Evolutionary conservation across 352 stramenopile species (phyloP).

Genomic region (Sclerospora graminicola): DNA sequence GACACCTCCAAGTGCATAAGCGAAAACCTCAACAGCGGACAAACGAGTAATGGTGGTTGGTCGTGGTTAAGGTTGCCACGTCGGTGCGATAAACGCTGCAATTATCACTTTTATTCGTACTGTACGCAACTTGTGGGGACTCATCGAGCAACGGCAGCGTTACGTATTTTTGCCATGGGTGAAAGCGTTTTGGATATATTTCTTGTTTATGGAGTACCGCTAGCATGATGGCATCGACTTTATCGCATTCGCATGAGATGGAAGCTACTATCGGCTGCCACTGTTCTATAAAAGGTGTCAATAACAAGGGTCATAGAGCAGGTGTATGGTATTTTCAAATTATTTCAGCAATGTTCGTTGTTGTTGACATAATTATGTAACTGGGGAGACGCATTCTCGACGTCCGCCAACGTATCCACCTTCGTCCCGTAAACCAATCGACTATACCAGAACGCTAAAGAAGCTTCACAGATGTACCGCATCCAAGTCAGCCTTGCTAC

Average conservation of each 20-base stretch:
- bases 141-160: slow-evolving; percentile 13
- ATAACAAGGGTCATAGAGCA: no score
- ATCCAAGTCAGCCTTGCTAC: no score
- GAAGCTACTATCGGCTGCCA: not conserved
- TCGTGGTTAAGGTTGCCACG: slow-evolving; percentile 48
- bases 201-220: no score
- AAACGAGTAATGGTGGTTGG: slow-evolving; percentile 57
- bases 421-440: slow-evolving; percentile 45
- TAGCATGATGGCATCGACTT: no score
- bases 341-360: no score
- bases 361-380: no score
- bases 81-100: slow-evolving; percentile 61
- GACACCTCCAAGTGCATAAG: no score
- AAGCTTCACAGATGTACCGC: no score
- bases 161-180: slow-evolving; percentile 6
- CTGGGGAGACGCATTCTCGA: slow-evolving; percentile 21
- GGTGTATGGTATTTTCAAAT: not conserved
- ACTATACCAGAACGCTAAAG: slow-evolving; percentile 74
- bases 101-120: slow-evolving; percentile 37
- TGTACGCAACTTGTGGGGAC: slow-evolving; percentile 3
- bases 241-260: not conserved
- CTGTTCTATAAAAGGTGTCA: not conserved
- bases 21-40: slow-evolving; percentile 66
- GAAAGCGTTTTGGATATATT: not conserved
- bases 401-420: slow-evolving; percentile 29